Evolutionary conservation across 2,329 filamentous ascomycete species (phyloP), one percentile per base, ranked within the genome.

Genomic region (Sporothrix variecibatus): DNA sequence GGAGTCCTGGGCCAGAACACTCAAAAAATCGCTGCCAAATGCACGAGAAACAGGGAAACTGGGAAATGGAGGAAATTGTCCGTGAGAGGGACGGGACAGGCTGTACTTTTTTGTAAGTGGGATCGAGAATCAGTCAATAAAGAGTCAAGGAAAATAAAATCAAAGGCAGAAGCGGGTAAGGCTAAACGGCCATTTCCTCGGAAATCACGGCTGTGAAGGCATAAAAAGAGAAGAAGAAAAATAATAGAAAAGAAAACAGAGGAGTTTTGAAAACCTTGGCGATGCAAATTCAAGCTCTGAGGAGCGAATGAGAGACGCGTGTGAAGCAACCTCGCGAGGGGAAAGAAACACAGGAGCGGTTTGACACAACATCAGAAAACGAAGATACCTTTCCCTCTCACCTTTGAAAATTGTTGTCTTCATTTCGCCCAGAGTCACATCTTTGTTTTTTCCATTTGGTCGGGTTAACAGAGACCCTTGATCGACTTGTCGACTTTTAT

Each of bases 391-490:
- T 26, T 65, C 17, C 6, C 60, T 40, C 34, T 23, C 20, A 20
- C 20, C 1, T 40, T 23, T 40, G 8, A 23, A n/a, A 23, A n/a
- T 23, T 38, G 7, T 38, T 64, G 17, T 12, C 20, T 20, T 5
- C n/a, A 1, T 11, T 46, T 7, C 17, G 51, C 51, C 6, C n/a
- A 53, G n/a, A 43, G 31, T 60, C 40, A 1, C 23, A 49, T 43
- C 38, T 31, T 28, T 7, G 23, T 31, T 67, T 67, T 67, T 31
- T 49, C 12, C 40, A 31, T 49, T 46, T 49, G 7, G 23, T 28
- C 43, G 40, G 38, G 26, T n/a, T 56, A 34, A 6, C 11, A 67
- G 64, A 67, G 64, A 67, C 40, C 64, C 64, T 67, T 67, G 64
- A 67, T 67, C 40, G 17, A 28, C 40, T 28, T 49, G 20, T 43